phyloP scores from a whole-genome alignment of 2,329 filamentous ascomycete species.

The Pseudogymnoascus sp. region DNA sequence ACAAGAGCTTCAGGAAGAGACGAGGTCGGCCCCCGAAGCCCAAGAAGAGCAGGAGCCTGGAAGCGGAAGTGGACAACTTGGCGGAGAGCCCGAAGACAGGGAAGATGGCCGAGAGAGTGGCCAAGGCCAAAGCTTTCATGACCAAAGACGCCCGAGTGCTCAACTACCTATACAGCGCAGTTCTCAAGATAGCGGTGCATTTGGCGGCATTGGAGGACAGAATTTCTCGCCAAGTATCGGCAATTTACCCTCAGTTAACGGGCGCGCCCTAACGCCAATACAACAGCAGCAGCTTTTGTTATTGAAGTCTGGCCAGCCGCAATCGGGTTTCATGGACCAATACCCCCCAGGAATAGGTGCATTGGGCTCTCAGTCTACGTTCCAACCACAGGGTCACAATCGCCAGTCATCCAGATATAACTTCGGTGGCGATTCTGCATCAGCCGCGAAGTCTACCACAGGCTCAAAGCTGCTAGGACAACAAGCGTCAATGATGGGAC shows the following conservation, averaged over 20 bases:
- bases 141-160: slow-evolving; percentile 56
- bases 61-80: slow-evolving; percentile 76
- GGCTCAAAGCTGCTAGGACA: slow-evolving; percentile 72
- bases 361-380: slow-evolving; percentile 33
- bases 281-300: slow-evolving; percentile 63
- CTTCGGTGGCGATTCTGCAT: slow-evolving; percentile 68
- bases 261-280: slow-evolving; percentile 70
- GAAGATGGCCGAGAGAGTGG: slow-evolving; percentile 42
- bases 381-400: slow-evolving; percentile 60
- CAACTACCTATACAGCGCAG: slow-evolving; percentile 70
- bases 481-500: slow-evolving; percentile 79
- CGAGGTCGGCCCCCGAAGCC: slow-evolving; percentile 38
- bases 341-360: slow-evolving; percentile 48
- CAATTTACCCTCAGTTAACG: slow-evolving; percentile 52
- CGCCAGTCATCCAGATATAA: slow-evolving; percentile 82
- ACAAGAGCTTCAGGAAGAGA: slow-evolving; percentile 43
- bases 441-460: slow-evolving; percentile 64
- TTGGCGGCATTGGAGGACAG: slow-evolving; percentile 41
- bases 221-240: slow-evolving; percentile 42
- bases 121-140: slow-evolving; percentile 40
- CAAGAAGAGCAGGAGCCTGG: slow-evolving; percentile 68
- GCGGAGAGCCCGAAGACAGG: slow-evolving; percentile 83
- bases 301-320: slow-evolving; percentile 38
- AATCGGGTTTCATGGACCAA: slow-evolving; percentile 47
- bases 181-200: slow-evolving; percentile 40